phyloP scores from a whole-genome alignment of 2,329 filamentous ascomycete species.

The Curvularia spicifera region DNA sequence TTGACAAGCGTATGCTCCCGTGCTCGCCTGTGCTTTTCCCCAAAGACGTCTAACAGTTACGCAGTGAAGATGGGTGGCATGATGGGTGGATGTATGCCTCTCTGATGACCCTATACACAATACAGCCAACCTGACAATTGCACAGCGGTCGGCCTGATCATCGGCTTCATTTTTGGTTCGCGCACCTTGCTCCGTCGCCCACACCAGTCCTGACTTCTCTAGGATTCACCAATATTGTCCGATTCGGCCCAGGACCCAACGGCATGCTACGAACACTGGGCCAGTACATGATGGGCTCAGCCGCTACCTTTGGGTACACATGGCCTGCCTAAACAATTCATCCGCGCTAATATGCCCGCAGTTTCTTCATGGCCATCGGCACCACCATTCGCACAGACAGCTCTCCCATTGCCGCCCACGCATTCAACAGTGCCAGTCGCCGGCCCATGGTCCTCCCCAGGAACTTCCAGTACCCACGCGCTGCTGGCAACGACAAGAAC shows the following conservation, averaged over 20 bases:
- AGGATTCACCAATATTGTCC: slow-evolving; percentile 94
- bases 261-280: slow-evolving; percentile 93
- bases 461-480: slow-evolving; percentile 39
- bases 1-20: slow-evolving; percentile 69
- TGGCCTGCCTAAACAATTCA: neutral
- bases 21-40: slow-evolving; percentile 24
- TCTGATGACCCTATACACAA: neutral
- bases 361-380: slow-evolving; percentile 98
- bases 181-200: slow-evolving; percentile 8
- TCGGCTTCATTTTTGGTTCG: slow-evolving; percentile 96
- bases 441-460: slow-evolving; percentile 72
- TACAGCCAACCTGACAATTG: slow-evolving; percentile 21
- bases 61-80: slow-evolving; percentile 96
- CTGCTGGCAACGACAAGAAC: slow-evolving; percentile 37
- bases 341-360: slow-evolving; percentile 44
- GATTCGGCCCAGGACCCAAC: slow-evolving; percentile 90
- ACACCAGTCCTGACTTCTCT: slow-evolving; percentile 25
- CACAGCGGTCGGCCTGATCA: slow-evolving; percentile 91
- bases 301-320: slow-evolving; percentile 89
- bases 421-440: slow-evolving; percentile 73
- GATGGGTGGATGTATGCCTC: slow-evolving; percentile 92
- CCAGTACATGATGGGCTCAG: slow-evolving; percentile 95
- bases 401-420: slow-evolving; percentile 74
- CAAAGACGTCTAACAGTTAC: slow-evolving; percentile 38
- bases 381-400: slow-evolving; percentile 94